Base-by-base conservation (phyloP, 305 asterid genomes). In the Solanum aculeatissimum region DNA sequence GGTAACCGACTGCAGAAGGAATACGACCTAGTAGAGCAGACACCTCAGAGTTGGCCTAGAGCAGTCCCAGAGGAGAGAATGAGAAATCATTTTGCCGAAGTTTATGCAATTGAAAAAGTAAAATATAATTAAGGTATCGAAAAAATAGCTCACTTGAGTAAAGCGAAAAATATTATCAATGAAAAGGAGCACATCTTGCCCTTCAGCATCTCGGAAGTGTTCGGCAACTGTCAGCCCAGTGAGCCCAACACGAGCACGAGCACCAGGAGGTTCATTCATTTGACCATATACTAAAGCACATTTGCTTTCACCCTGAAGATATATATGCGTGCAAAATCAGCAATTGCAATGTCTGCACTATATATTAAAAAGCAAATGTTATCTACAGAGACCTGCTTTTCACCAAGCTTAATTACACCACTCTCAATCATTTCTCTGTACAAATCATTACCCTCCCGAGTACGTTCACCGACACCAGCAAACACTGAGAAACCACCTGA, bases 181-280 rank as follows among this genome's bases (percentile, higher is more conserved):
- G 87, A 91, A 91, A 81, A 90, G 93, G 83, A 90, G 93, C 89
- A 90, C 91, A 58, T 90, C 93, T 85, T 90, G 93, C 47, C 93
- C 93, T 80, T 91, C 93, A 60, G 93, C 93, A 84, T 91, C 92
- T 77, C 92, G 88, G 84, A 89, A 90, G 83, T 90, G 91, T 74
- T 91, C 93, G 23, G 93, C 93, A 77, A 91, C 93, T 8, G 93
- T 89, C 87, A 91, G 85, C 0, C 98, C 99, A 69, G 99, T 96
- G 75, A 96, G 97, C 75, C 99, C 99, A 85, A 96, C 99, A 84
- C 99, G 98, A 63, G 99, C 99, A 92, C 99, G 98, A 57, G 99
- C 99, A 93, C 99, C 99, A 7, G 98, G 99, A 89, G 99, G 99
- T 91, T 96, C 99, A 68, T 96, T 96, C 99, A 96, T 96, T 91